A percentile compares a stretch with the other conserved stretches of the same genome.
Conservation (phyloP, 495 filamentous ascomycete species). For the Elasticomyces elasticus region DNA sequence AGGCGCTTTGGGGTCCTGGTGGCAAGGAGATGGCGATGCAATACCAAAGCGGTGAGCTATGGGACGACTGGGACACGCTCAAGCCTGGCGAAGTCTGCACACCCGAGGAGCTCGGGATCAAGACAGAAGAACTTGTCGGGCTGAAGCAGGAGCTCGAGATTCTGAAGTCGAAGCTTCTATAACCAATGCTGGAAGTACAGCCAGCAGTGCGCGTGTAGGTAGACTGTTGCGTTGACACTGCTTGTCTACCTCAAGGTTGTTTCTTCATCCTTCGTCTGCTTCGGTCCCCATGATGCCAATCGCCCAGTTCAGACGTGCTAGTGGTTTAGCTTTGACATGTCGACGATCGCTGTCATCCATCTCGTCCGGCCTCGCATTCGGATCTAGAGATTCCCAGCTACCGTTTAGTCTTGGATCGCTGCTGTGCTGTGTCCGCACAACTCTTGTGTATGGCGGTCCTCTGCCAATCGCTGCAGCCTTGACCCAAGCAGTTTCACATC, state of each 20-base stretch:
- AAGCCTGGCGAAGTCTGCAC: conserved; percentile 16
- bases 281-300: conserved; percentile 51
- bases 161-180: conserved; percentile 12
- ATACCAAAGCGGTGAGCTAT: conserved; percentile 20
- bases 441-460: conserved; percentile 59
- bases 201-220: not conserved
- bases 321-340: conserved; percentile 39
- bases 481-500: conserved; percentile 77
- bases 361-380: conserved; percentile 23
- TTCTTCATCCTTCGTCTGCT: conserved; percentile 33
- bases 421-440: conserved; percentile 24
- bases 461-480: conserved; percentile 57
- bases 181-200: not conserved
- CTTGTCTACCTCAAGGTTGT: too few species aligned
- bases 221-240: too few species aligned
- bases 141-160: conserved; percentile 13
- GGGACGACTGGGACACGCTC: conserved; percentile 17
- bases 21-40: conserved; percentile 22
- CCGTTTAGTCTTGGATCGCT: conserved; percentile 21
- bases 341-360: conserved; percentile 40
- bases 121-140: conserved; percentile 15
- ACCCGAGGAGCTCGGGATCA: conserved; percentile 22
- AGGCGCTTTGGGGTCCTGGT: conserved; percentile 16
- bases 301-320: conserved; percentile 43
- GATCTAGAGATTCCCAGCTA: conserved; percentile 13